Base-by-base conservation (phyloP, 148 eudicot genomes). In the Polygonum aviculare region DNA sequence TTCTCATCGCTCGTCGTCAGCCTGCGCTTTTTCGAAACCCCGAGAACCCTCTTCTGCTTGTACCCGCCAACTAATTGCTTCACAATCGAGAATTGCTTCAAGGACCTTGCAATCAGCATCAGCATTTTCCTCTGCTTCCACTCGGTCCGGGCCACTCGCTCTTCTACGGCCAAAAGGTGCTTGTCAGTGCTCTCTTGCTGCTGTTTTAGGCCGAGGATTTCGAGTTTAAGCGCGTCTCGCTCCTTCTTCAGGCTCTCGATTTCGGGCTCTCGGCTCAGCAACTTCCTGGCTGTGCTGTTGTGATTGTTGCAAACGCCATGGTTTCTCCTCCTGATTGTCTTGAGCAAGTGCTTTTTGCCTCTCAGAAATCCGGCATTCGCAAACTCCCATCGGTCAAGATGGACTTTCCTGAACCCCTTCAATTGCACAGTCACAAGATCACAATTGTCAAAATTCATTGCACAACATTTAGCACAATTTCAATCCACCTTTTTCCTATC, bases 391-490 rank as follows among this genome's bases (percentile, higher is more conserved):
- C 87, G 72, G 74, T 86, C 97, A 4, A 86, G 57, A 79, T 90
- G 89, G 47, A 88, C 84, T 81, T 94, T 94, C 74, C 84, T 86
- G 80, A 93, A 93, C 75, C 91, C 86, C 98, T 93, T 49, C 18
- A 63, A 21, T 63, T 33, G 33, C 69, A 31, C 39, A 67, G 36
- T 54, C 7, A 31, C 39, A 67, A 36, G 18, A 67, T 18, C 3
- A 67, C 5, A 67, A 22, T 6, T 67, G 72, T 67, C 72, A 67
- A 35, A 36, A 62, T 54, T n/a, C 2, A 6, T 44, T 44, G 47
- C 47, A 6, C 7, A 39, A 39, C 41, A 39, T 1, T 39, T 39
- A 39, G 41, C 41, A 39, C 7, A 39, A 39, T 39, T 4, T 39
- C 41, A 39, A 39, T 39, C 41, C 7, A 39, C 3, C 41, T 39